Percentiles rank a stretch among this genome's conserved stretches.
Evolutionary conservation across 805 yeast genomes (phyloP).

Genomic region (Candida fluviatilis): DNA sequence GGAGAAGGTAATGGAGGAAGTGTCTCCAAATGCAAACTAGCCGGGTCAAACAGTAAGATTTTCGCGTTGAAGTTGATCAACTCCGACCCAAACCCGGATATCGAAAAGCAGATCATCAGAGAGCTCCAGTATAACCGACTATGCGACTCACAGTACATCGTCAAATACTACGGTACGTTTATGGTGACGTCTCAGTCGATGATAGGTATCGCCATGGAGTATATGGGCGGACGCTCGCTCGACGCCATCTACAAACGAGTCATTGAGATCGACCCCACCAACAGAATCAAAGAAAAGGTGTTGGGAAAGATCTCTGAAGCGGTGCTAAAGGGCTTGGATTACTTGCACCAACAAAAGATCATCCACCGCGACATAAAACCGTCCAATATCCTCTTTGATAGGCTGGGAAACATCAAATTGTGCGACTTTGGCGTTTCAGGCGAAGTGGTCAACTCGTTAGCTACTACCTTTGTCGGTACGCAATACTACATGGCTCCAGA

Average conservation of each 20-base stretch:
- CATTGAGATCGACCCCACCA: slow-evolving; percentile 57
- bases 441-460: slow-evolving; percentile 90
- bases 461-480: slow-evolving; percentile 96
- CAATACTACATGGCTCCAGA: slow-evolving; percentile 99
- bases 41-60: slow-evolving; percentile 39
- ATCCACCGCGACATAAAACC: slow-evolving; percentile 97
- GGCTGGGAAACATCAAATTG: slow-evolving; percentile 76
- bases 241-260: slow-evolving; percentile 88
- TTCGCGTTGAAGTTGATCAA: slow-evolving; percentile 82
- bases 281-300: slow-evolving; percentile 89
- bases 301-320: slow-evolving; percentile 87
- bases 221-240: slow-evolving; percentile 87
- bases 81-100: slow-evolving; percentile 76
- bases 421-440: slow-evolving; percentile 99
- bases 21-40: slow-evolving; percentile 71
- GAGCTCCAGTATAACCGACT: slow-evolving; percentile 85
- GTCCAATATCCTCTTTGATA: slow-evolving; percentile 78
- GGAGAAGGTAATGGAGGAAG: slow-evolving; percentile 97
- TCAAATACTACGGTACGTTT: slow-evolving; percentile 89
- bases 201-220: slow-evolving; percentile 95
- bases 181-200: slow-evolving; percentile 70
- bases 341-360: slow-evolving; percentile 80
- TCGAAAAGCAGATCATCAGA: slow-evolving; percentile 85
- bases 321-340: slow-evolving; percentile 79
- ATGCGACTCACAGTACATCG: slow-evolving; percentile 81